Percentiles rank a stretch among this genome's conserved stretches.
Conservation (phyloP, 2,329 filamentous ascomycete genomes). For the Penicillium paneum region DNA sequence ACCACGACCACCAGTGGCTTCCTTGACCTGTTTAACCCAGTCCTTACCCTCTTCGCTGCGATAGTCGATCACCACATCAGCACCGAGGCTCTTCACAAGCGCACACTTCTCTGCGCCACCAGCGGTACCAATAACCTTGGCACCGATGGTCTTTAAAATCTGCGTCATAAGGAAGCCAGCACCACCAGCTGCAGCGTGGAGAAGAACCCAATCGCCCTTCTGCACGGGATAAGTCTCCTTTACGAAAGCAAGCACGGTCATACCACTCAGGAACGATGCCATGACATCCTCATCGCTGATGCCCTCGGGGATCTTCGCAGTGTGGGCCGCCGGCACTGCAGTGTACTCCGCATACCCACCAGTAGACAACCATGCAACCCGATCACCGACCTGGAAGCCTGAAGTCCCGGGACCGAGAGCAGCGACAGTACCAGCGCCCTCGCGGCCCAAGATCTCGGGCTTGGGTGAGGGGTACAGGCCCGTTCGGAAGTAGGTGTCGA, state of each 20-base stretch:
- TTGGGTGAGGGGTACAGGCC: constrained; percentile 72
- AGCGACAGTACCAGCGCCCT: constrained; percentile 70
- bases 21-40: constrained; percentile 75
- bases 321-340: constrained; percentile 50
- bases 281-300: constrained; percentile 62
- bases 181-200: constrained; percentile 83
- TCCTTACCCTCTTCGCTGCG: constrained; percentile 81
- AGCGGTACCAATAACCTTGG: constrained; percentile 75
- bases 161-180: constrained; percentile 74
- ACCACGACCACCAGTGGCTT: constrained; percentile 72
- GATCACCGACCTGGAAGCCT: constrained; percentile 63
- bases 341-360: constrained; percentile 60
- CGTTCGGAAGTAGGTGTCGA: constrained; percentile 86
- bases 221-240: constrained; percentile 70
- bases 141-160: constrained; percentile 68
- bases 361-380: constrained; percentile 65
- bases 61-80: constrained; percentile 70
- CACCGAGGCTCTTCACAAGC: constrained; percentile 64
- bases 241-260: constrained; percentile 77
- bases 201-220: constrained; percentile 74
- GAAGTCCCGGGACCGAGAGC: constrained; percentile 53
- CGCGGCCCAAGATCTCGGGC: constrained; percentile 75
- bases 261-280: constrained; percentile 71
- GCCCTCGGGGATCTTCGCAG: constrained; percentile 61
- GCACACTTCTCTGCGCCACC: constrained; percentile 69